phyloP scores from a whole-genome alignment of 257 asterid genomes.

The Solanum corneliomulleri region DNA sequence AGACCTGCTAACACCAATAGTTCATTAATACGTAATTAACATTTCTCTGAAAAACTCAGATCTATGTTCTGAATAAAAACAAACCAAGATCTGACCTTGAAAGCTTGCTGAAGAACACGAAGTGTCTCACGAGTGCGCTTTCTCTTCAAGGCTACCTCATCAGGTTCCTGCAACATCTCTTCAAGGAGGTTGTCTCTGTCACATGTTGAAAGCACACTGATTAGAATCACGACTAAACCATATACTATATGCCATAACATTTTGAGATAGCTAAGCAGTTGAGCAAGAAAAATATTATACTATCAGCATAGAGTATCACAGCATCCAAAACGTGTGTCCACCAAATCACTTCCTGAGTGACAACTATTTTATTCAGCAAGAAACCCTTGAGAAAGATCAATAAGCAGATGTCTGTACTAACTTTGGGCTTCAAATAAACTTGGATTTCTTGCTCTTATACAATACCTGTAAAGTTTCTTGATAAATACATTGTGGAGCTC shows the following conservation, averaged over 20 bases:
- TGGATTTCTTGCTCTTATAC: neutral
- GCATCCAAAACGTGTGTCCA: neutral
- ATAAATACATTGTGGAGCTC: slow-evolving; percentile 85
- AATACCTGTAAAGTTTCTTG: slow-evolving; percentile 67
- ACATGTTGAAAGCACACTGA: neutral
- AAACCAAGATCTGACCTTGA: slow-evolving; percentile 47
- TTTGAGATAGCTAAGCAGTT: neutral
- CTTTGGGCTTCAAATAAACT: neutral
- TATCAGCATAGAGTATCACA: neutral
- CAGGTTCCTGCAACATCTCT: slow-evolving; percentile 97
- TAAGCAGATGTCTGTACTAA: neutral
- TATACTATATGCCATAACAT: neutral
- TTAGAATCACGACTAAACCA: neutral
- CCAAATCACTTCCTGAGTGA: neutral
- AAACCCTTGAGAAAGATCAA: neutral
- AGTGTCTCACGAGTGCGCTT: slow-evolving; percentile 87
- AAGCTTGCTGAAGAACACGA: slow-evolving; percentile 84
- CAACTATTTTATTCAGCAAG: neutral
- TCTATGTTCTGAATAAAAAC: neutral
- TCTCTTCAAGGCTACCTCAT: slow-evolving; percentile 73
- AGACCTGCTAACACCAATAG: neutral
- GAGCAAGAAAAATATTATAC: neutral
- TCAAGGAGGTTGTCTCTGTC: slow-evolving; percentile 80
- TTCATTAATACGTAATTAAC: neutral
- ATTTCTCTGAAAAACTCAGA: neutral